phyloP scores from a whole-genome alignment of 2,329 filamentous ascomycete species.

The Exophiala oligosperma region DNA sequence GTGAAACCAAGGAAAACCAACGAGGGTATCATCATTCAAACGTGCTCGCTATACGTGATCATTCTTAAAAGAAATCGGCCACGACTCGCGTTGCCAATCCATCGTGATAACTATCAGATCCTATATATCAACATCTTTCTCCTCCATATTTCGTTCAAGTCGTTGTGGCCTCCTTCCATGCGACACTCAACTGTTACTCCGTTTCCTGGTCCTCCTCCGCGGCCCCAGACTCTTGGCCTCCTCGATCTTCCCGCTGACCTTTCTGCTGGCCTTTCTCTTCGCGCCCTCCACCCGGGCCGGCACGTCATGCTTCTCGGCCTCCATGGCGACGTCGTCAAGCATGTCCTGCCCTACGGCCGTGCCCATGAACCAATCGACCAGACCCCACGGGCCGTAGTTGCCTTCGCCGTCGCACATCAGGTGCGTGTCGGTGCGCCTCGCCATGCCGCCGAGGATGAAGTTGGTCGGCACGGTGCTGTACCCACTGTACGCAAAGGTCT shows the following conservation, averaged over 20 bases:
- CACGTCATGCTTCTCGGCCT: conserved; percentile 38
- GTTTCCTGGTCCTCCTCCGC: conserved; percentile 19
- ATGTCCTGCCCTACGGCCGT: conserved; percentile 45
- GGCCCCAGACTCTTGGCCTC: conserved; percentile 9
- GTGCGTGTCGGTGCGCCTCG: conserved; percentile 57
- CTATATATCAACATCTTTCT: too few species aligned
- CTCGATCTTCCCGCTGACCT: conserved; percentile 16
- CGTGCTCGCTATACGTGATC: too few species aligned
- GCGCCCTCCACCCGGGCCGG: conserved; percentile 34
- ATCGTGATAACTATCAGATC: too few species aligned
- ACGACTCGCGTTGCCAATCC: too few species aligned
- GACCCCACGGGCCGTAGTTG: conserved; percentile 48
- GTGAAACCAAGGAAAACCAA: too few species aligned
- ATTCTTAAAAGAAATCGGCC: too few species aligned
- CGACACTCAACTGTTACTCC: conserved; percentile 9
- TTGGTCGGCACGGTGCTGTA: conserved; percentile 59
- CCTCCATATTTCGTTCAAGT: too few species aligned
- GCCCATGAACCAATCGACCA: conserved; percentile 47
- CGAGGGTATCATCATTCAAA: too few species aligned
- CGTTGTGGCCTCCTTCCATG: too few species aligned
- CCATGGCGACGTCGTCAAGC: conserved; percentile 51
- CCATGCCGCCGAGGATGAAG: conserved; percentile 60
- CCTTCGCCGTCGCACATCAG: conserved; percentile 48
- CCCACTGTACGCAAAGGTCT: conserved; percentile 61
- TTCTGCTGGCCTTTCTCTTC: conserved; percentile 31